phyloP scores from a whole-genome alignment of 2,329 filamentous ascomycete species.

The Cladosporium sp. region DNA sequence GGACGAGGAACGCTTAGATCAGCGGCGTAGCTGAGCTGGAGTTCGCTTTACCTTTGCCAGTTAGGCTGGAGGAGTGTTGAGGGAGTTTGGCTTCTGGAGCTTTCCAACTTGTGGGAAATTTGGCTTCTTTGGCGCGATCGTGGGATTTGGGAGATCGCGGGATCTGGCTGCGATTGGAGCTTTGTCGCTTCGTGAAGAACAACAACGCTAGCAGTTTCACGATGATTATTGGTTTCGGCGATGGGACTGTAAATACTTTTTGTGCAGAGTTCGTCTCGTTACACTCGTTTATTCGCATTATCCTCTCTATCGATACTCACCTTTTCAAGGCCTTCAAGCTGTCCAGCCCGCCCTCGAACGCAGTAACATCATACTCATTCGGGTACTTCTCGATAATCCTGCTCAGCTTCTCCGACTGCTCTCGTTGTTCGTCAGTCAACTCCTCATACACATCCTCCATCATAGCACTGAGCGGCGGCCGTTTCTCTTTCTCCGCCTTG shows the following conservation, averaged over 20 bases:
- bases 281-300: too few relatives aligned
- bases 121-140: constrained; percentile 8
- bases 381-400: constrained; percentile 81
- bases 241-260: too few relatives aligned
- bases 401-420: constrained; percentile 72
- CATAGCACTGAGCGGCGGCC: constrained; percentile 65
- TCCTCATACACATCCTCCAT: constrained; percentile 91
- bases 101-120: background rate
- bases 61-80: constrained; percentile 5
- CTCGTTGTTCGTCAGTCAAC: constrained; percentile 71
- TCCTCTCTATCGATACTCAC: background rate
- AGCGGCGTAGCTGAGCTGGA: constrained; percentile 4
- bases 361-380: constrained; percentile 80
- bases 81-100: background rate
- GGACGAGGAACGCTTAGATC: constrained; percentile 7
- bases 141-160: background rate
- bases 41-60: constrained; percentile 7
- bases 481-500: constrained; percentile 77
- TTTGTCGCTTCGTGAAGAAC: too few relatives aligned
- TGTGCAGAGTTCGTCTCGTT: too few relatives aligned
- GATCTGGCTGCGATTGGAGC: background rate
- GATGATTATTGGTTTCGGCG: too few relatives aligned
- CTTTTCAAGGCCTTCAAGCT: constrained; percentile 44
- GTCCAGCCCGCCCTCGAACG: constrained; percentile 69
- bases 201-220: too few relatives aligned